Evolutionary conservation across 148 eudicot genomes (phyloP), one percentile per base, ranked within the genome.

Genomic region (Heliamphora exappendiculata): DNA sequence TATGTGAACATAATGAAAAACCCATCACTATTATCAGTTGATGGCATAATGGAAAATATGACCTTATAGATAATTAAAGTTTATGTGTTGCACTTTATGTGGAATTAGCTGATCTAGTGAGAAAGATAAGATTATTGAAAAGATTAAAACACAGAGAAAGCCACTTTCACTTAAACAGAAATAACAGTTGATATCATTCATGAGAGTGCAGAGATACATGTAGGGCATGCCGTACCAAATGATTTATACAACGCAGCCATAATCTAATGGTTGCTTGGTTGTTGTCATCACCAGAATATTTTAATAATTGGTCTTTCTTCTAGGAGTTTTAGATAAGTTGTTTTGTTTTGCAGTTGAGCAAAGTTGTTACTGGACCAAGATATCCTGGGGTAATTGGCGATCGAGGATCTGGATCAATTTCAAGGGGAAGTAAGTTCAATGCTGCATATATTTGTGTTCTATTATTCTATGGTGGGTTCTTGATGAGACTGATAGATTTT

Each of bases 361-460:
- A 87, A 83, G 85, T 62, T 80, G 99, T 95, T 74, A 82, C 91
- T 26, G 99, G 99, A 80, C 96, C 99, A 80, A 85, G 88, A 82
- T 91, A 87, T 87, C 97, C 94, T 69, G 99, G 99, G 44, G 96
- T 95, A 74, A 95, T 95, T 84, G 99, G 99, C 54, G 99, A 95
- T 74, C 89, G 96, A 64, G 94, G 97, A 79, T 95, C 99, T 80
- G 97, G 97, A 78, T 91, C 98, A 72, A 87, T 94, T 87, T 94
- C 97, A 10, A 91, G 99, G 85, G 99, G 88, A 86, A 95, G 99
- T 95, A 80, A 92, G 98, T 86, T 59, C 57, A 54, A 31, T 49
- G 29, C 65, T 65, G 39, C 65, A 66, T 36, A 16, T n/a, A 19
- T 12, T 55, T 67, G n/a, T 12, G 82, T 24, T 82, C 1, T 55